Evolutionary conservation across 345 rosid genomes (phyloP).

Genomic region (Heritiera littoralis): DNA sequence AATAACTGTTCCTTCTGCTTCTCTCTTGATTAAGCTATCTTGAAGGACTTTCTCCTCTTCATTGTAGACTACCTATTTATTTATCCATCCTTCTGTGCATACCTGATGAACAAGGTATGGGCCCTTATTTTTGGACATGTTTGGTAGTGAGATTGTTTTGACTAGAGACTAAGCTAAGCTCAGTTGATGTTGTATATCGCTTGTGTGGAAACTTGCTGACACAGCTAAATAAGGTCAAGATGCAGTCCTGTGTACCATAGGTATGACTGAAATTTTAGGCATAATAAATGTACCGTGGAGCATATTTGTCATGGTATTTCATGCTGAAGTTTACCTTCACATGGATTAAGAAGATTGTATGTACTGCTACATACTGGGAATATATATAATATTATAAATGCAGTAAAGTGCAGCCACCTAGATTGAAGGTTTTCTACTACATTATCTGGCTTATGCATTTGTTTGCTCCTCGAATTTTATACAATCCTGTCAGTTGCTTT

Average conservation of each 20-base stretch:
- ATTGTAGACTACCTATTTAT: neutral
- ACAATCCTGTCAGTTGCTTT: conserved; percentile 8
- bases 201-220: neutral
- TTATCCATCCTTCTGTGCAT: neutral
- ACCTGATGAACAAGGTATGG: neutral
- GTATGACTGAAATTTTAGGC: neutral
- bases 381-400: neutral
- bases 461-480: neutral
- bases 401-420: neutral
- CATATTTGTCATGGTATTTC: neutral
- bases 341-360: neutral
- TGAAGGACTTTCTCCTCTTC: neutral
- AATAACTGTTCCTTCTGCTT: neutral
- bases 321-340: neutral
- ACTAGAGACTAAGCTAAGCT: neutral
- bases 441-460: neutral
- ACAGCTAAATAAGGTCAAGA: neutral
- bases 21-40: neutral
- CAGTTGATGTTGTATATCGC: neutral
- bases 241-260: neutral
- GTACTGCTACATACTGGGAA: neutral
- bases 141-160: neutral
- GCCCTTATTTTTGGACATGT: too few relatives aligned
- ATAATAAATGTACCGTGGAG: neutral
- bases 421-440: neutral